Evolutionary conservation across 192 early-diverging fungal genomes (phyloP).

Genomic region (Pecoramyces ruminantium): DNA sequence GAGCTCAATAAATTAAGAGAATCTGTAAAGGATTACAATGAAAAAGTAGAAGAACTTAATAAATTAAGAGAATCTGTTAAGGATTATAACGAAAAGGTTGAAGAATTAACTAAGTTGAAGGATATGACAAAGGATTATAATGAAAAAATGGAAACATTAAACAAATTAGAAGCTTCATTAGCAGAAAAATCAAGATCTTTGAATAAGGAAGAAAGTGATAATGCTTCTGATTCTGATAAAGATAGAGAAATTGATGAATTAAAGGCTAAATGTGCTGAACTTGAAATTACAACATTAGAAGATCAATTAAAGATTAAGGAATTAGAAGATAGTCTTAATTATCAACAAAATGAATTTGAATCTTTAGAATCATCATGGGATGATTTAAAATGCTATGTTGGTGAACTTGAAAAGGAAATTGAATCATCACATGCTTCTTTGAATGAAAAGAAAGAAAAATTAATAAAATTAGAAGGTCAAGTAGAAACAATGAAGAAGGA

Average conservation of each 20-base stretch:
- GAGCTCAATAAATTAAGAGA: not conserved
- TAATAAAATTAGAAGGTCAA: not conserved
- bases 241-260: not conserved
- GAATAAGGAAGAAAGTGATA: no score
- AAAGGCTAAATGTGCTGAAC: not conserved
- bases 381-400: not conserved
- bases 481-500: not conserved
- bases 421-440: not conserved
- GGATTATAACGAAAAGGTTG: not conserved
- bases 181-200: not conserved
- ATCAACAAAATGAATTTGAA: not conserved
- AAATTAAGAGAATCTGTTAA: not conserved
- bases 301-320: not conserved
- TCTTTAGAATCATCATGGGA: not conserved
- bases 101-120: not conserved
- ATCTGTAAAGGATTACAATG: not conserved
- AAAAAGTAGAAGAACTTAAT: not conserved
- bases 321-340: not conserved
- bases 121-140: not conserved
- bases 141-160: not conserved
- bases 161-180: not conserved
- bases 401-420: not conserved
- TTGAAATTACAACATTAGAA: not conserved
- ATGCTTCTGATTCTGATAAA: not conserved
- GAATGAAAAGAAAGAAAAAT: not conserved